Conservation (phyloP, 108 stramenopile genomes). For the Cafeteria roenbergensis region DNA sequence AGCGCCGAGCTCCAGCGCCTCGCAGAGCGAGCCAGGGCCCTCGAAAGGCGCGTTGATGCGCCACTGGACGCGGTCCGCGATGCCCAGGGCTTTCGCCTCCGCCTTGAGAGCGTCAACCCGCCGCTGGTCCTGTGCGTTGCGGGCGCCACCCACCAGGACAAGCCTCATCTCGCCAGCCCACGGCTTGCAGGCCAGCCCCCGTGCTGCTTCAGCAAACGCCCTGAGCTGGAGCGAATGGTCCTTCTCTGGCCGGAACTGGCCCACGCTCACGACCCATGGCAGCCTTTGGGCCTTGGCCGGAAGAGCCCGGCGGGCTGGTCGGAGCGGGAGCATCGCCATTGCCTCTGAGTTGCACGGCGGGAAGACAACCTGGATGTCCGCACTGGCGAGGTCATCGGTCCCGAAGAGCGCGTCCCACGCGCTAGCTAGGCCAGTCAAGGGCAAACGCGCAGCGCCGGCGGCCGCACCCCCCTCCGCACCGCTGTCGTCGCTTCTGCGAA, state of each 20-base stretch:
- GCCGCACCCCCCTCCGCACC: no score
- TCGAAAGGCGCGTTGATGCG: conserved; percentile 70
- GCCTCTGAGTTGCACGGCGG: conserved; percentile 70
- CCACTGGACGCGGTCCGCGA: conserved; percentile 59
- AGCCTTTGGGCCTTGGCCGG: conserved; percentile 30
- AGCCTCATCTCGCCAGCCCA: conserved; percentile 38
- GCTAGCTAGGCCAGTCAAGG: no score
- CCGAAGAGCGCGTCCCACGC: no score
- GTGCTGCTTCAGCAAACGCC: conserved; percentile 6
- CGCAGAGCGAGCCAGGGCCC: conserved; percentile 48
- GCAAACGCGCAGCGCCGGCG: no score
- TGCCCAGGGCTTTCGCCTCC: conserved; percentile 41
- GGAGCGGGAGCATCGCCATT: conserved; percentile 25
- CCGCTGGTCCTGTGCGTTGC: conserved; percentile 60
- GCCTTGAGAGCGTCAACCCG: conserved; percentile 51
- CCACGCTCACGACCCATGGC: conserved; percentile 65
- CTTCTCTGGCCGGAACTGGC: conserved; percentile 98
- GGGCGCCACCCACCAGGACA: conserved; percentile 77
- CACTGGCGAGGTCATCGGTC: no score
- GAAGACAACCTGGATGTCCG: conserved; percentile 56
- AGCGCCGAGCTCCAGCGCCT: conserved; percentile 52
- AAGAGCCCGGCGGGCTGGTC: no score
- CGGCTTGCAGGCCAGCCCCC: neutral
- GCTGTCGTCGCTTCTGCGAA: no score
- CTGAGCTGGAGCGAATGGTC: conserved; percentile 72